Conservation (phyloP, 75 land plant species). For the Selaginella tamariscina region DNA sequence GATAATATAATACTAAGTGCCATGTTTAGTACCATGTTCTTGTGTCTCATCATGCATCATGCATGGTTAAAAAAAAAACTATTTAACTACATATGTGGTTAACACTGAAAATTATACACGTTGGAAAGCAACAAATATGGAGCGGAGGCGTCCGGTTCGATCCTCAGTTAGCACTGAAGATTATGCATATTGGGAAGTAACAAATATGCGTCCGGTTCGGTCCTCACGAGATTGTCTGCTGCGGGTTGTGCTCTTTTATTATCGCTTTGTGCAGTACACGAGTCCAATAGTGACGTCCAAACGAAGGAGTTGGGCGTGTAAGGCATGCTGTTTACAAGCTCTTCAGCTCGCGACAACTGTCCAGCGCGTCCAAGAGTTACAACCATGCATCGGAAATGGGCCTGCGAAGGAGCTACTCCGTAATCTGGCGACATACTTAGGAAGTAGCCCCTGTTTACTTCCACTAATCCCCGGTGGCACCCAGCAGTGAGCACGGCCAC, state of each 20-base stretch:
- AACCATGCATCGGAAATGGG: not conserved
- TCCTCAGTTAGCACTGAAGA: too few species aligned
- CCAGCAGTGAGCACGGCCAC: not conserved
- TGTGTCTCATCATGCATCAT: too few species aligned
- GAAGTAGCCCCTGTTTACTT: not conserved
- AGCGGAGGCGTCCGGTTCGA: not conserved
- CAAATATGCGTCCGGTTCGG: not conserved
- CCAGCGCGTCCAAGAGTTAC: not conserved
- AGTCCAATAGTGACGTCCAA: not conserved
- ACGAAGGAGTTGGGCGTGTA: not conserved
- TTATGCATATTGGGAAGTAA: not conserved
- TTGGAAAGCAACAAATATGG: not conserved
- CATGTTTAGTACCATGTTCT: too few species aligned
- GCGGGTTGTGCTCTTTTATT: not conserved
- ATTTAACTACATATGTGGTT: too few species aligned
- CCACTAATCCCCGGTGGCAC: not conserved
- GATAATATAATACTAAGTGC: too few species aligned
- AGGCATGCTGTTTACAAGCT: not conserved
- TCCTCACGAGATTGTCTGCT: not conserved
- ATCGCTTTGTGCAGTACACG: not conserved
- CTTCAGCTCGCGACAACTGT: not conserved
- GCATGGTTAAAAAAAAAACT: too few species aligned
- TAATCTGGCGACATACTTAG: not conserved
- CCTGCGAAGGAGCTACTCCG: not conserved
- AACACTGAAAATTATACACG: too few species aligned